Evolutionary conservation across 345 rosid species (phyloP), one percentile per base, ranked within the genome.

Genomic region (Citrus mangshanensis): DNA sequence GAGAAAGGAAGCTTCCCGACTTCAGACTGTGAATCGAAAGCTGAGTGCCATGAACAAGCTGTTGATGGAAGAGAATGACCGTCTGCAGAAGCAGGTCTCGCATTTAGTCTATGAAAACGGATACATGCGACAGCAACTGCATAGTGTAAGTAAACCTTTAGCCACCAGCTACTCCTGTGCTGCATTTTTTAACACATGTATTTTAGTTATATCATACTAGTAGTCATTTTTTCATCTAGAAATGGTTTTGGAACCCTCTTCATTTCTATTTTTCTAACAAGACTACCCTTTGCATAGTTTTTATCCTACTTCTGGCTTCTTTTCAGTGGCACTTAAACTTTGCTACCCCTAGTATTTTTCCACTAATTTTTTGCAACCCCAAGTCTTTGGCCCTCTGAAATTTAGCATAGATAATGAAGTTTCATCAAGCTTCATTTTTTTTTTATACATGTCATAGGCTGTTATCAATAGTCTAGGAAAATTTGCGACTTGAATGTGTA

Each of bases 61-160:
- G 82, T 82, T 95, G 85, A 92, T 95, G 98, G 99, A 95, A 88
- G 99, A 95, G 90, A 95, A 95, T 82, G 99, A 95, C 78, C 91
- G 99, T 54, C 75, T 95, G 77, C 99, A 95, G 90, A 95, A 95
- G 90, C 99, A 95, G 89, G 98, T 95, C 71, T 95, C 99, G 0
- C 95, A 95, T 40, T 87, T 95, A 86, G 98, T 95, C 72, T 95
- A 93, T 60, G 97, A 95, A 82, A 95, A 95, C 84, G 97, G 99
- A 46, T 89, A 76, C 87, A 91, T 93, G 96, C 90, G 88, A 71
- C 89, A 87, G n/a, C 93, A 95, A 83, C 74, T 93, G 82, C 92
- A 88, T 6, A 88, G 78, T 73, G 97, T 92, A 81, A 82, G 94
- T 92, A 81, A 81, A 93, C 67, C 28, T 46, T 7, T 27, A 0